Evolutionary conservation across 1,284 basidiomycete genomes (phyloP).

Genomic region (Pseudomicrostroma phylloplanum): DNA sequence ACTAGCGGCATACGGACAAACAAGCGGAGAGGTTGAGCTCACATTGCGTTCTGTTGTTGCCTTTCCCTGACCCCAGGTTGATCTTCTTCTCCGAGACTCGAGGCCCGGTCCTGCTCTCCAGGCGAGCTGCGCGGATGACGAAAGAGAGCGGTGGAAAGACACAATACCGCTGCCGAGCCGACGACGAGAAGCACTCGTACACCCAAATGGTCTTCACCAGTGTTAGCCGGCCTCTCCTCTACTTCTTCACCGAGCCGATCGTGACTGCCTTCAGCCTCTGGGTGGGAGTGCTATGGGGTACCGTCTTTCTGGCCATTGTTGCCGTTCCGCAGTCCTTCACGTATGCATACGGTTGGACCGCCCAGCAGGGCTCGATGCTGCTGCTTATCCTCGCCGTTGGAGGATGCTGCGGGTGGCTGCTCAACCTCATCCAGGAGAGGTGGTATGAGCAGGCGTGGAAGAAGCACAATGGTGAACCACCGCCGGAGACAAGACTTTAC

Average conservation of each 20-base stretch:
- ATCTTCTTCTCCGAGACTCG: constrained; percentile 45
- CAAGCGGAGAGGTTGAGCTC: no score
- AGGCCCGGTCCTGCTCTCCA: constrained; percentile 53
- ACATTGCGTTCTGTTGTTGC: constrained; percentile 19
- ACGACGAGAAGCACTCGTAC: constrained; percentile 38
- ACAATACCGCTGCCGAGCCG: constrained; percentile 50
- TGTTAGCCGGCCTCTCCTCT: constrained; percentile 39
- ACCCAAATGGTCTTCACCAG: constrained; percentile 45
- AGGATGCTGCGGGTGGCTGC: constrained; percentile 60
- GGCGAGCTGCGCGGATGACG: constrained; percentile 50
- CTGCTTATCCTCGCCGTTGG: constrained; percentile 34
- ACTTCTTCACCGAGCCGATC: constrained; percentile 54
- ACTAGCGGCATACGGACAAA: no score
- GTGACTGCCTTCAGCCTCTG: constrained; percentile 53
- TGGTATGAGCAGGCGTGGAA: constrained; percentile 21
- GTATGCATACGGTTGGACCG: constrained; percentile 30
- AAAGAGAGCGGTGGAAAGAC: constrained; percentile 47
- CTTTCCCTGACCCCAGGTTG: constrained; percentile 19
- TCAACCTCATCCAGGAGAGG: constrained; percentile 55
- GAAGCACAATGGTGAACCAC: constrained; percentile 49
- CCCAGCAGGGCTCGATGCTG: constrained; percentile 25
- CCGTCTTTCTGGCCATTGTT: constrained; percentile 23
- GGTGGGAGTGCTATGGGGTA: constrained; percentile 41
- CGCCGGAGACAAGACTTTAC: constrained; percentile 55
- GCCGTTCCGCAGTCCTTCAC: constrained; percentile 41